phyloP scores from a whole-genome alignment of 495 filamentous ascomycete species.

The Chaetomium fimeti region DNA sequence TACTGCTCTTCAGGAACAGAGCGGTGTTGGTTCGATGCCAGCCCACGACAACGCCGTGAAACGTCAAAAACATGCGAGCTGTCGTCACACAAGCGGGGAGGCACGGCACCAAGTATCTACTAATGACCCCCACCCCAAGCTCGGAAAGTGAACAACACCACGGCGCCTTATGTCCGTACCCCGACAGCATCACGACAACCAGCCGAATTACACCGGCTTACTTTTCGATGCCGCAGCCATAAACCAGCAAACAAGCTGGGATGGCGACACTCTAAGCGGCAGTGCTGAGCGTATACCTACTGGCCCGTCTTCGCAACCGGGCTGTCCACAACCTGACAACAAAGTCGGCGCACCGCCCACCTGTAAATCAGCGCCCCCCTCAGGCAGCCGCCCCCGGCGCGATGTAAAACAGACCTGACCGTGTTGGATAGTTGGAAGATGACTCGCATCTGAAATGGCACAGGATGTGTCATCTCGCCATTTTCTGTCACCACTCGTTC shows the following conservation, averaged over 20 bases:
- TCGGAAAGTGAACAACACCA: conserved; percentile 70
- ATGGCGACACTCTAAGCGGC: conserved; percentile 57
- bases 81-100: conserved; percentile 64
- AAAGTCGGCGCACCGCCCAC: conserved; percentile 69
- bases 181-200: conserved; percentile 68
- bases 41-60: conserved; percentile 66
- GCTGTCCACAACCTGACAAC: conserved; percentile 62
- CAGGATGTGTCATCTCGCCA: no score
- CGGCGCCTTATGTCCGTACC: conserved; percentile 68
- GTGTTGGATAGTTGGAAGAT: conserved; percentile 56
- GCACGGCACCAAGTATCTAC: conserved; percentile 71
- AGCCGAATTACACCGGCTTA: conserved; percentile 63
- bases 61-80: conserved; percentile 64
- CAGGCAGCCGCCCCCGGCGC: conserved; percentile 68
- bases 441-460: no score
- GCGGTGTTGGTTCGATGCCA: conserved; percentile 62
- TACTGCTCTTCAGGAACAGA: conserved; percentile 51
- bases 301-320: conserved; percentile 65
- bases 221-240: conserved; percentile 71
- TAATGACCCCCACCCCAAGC: conserved; percentile 67
- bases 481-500: no score
- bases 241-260: conserved; percentile 65
- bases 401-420: conserved; percentile 70
- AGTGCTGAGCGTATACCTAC: conserved; percentile 63
- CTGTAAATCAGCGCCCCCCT: conserved; percentile 66